Conservation (phyloP, 345 rosid species). For the Brassica rapa region DNA sequence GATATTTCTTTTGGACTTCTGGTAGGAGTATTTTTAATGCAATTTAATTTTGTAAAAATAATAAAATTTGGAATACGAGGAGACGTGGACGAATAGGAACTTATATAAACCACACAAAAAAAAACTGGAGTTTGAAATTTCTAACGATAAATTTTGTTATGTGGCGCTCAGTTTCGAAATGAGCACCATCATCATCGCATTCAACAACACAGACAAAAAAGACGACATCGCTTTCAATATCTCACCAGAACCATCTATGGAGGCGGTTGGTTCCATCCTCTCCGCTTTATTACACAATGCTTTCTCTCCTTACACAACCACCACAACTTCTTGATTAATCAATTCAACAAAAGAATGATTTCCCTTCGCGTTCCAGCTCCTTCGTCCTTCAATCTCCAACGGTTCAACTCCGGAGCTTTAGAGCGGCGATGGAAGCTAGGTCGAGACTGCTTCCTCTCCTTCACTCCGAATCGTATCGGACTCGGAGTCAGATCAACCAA, state of each 20-base stretch:
- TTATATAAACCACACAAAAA: constrained; percentile 25
- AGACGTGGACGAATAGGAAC: constrained; percentile 36
- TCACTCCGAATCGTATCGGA: constrained; percentile 2
- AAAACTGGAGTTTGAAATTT: neutral
- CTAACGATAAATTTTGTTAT: constrained; percentile 14
- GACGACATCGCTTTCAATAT: constrained; percentile 32
- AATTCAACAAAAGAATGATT: constrained; percentile 13
- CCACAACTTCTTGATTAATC: constrained; percentile 2
- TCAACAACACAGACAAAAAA: constrained; percentile 10
- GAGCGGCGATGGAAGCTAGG: constrained; percentile 2
- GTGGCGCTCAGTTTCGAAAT: constrained; percentile 41
- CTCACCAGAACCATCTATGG: constrained; percentile 31
- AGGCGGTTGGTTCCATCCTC: neutral
- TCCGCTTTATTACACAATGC: constrained; percentile 10
- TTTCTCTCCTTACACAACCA: neutral
- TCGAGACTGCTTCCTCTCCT: constrained; percentile 12
- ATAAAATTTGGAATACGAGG: neutral
- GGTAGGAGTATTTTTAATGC: neutral
- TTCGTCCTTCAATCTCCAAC: constrained; percentile 18
- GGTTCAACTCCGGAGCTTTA: neutral
- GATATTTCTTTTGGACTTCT: neutral
- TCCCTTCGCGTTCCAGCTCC: constrained; percentile 40
- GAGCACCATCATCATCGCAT: neutral
- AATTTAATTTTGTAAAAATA: neutral
- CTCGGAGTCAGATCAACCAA: constrained; percentile 26